phyloP scores from a whole-genome alignment of 208 protist genomes.

The Tetramitus jugosus region DNA sequence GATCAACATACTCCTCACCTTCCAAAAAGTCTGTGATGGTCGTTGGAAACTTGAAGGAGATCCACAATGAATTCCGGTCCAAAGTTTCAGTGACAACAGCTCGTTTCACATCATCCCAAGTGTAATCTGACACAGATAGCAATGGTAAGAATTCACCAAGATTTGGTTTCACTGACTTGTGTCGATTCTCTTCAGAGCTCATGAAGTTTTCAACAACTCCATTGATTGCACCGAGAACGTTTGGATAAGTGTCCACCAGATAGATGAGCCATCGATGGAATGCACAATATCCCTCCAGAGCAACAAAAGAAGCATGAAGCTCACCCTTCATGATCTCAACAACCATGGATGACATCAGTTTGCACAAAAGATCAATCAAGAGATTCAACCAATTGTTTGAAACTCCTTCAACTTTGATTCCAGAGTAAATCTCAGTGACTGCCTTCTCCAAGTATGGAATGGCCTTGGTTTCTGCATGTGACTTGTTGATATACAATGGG shows the following conservation, averaged over 20 bases:
- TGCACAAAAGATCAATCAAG: background rate
- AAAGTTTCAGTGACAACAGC: background rate
- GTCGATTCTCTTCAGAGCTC: background rate
- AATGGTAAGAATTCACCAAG: constrained; percentile 1
- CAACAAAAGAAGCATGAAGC: background rate
- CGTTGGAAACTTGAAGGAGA: background rate
- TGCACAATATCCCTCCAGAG: background rate
- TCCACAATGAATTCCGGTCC: background rate
- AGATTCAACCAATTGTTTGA: too few relatives aligned
- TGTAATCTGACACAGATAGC: background rate
- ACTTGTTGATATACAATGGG: constrained; percentile 36
- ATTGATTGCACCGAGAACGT: background rate
- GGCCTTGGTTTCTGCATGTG: constrained; percentile 33
- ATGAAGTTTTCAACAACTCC: background rate
- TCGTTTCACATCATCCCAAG: background rate
- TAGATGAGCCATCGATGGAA: background rate
- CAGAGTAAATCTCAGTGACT: too few relatives aligned
- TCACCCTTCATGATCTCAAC: background rate
- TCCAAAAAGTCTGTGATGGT: too few relatives aligned
- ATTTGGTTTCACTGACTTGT: background rate
- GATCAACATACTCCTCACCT: background rate
- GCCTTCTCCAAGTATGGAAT: background rate
- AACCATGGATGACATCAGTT: background rate
- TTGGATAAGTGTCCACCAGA: background rate
- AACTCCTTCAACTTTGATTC: too few relatives aligned